A percentile compares a stretch with the other conserved stretches of the same genome.
These are phyloP conservation scores for Penicillium roqueforti DNA, from an alignment of 495 filamentous ascomycete genomes.

Conservation along the genomic window DNA sequence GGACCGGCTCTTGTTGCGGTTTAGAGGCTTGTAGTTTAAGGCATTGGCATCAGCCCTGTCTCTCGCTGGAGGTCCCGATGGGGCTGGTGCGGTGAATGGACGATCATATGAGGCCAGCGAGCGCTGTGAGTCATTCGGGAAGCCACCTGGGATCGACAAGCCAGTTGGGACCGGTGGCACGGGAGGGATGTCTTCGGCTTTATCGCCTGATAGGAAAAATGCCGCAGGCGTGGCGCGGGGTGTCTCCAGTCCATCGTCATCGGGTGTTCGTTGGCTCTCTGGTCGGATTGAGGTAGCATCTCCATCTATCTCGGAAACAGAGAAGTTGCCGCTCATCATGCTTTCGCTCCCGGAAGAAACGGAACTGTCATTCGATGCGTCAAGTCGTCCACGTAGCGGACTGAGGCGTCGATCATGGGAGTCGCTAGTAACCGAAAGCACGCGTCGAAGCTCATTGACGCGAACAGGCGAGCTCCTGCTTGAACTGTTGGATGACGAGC, in stretches of 20 bases:
- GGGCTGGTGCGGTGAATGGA: slow-evolving; percentile 36
- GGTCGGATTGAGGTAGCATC: slow-evolving; percentile 31
- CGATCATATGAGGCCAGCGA: slow-evolving; percentile 31
- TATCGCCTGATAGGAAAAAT: slow-evolving; percentile 13
- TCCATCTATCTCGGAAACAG: slow-evolving; percentile 34
- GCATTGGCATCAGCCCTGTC: slow-evolving; percentile 18
- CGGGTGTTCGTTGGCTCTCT: slow-evolving; percentile 19
- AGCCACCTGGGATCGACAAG: slow-evolving; percentile 36
- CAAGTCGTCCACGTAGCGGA: slow-evolving; percentile 36
- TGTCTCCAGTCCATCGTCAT: slow-evolving; percentile 33
- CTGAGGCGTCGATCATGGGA: slow-evolving; percentile 34
- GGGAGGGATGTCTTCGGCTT: slow-evolving; percentile 34
- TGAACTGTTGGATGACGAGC: slow-evolving; percentile 50
- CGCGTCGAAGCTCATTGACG: slow-evolving; percentile 81
- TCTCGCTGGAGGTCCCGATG: slow-evolving; percentile 22
- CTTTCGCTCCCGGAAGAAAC: slow-evolving; percentile 46
- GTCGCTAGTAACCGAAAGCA: slow-evolving; percentile 52
- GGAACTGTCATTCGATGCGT: slow-evolving; percentile 35
- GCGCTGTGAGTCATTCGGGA: slow-evolving; percentile 37
- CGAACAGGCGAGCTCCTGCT: slow-evolving; percentile 66
- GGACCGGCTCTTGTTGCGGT: slow-evolving; percentile 37
- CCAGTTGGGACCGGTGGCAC: slow-evolving; percentile 42
- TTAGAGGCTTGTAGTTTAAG: slow-evolving; percentile 25
- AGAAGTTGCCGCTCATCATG: slow-evolving; percentile 41
- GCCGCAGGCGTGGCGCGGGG: slow-evolving; percentile 29